A percentile compares a stretch with the other conserved stretches of the same genome.
These are phyloP conservation scores for Tricholoma terreum DNA, from an alignment of 768 basidiomycete genomes.

Conservation along the genomic window DNA sequence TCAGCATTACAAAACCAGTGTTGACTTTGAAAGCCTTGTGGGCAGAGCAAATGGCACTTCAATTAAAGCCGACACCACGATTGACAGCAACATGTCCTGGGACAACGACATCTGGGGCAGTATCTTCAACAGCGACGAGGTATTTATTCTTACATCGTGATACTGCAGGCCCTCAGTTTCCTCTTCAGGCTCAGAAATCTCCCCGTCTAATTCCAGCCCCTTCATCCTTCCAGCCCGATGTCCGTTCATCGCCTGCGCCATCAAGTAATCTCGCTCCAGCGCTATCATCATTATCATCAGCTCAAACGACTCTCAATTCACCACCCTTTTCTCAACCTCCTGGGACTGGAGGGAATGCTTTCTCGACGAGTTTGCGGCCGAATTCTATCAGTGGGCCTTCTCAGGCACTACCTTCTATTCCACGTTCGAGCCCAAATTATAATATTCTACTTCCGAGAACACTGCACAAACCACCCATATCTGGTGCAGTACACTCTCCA, in stretches of 20 bases:
- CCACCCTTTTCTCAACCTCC: not conserved
- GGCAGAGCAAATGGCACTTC: conserved; percentile 48
- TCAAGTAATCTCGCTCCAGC: not conserved
- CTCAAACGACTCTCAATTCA: not conserved
- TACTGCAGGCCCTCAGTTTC: not conserved
- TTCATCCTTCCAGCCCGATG: conserved; percentile 4
- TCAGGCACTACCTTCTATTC: not conserved
- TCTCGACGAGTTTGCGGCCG: not conserved
- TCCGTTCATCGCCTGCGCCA: conserved; percentile 3
- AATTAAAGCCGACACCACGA: conserved; percentile 44
- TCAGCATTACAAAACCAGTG: conserved; percentile 40
- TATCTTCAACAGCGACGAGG: conserved; percentile 51
- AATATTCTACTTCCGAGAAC: not conserved
- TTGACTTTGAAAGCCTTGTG: conserved; percentile 88
- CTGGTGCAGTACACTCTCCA: not conserved
- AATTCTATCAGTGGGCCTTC: not conserved
- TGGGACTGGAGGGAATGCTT: not conserved
- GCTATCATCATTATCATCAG: not conserved
- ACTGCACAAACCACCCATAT: not conserved
- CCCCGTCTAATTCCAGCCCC: conserved; percentile 22
- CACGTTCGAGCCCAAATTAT: not conserved
- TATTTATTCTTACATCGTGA: conserved; percentile 5
- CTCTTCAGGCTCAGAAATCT: conserved; percentile 16
- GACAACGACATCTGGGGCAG: conserved; percentile 87
- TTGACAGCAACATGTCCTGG: conserved; percentile 48